Base-by-base conservation (phyloP, 768 basidiomycete species). In the Lentinula aciculospora region DNA sequence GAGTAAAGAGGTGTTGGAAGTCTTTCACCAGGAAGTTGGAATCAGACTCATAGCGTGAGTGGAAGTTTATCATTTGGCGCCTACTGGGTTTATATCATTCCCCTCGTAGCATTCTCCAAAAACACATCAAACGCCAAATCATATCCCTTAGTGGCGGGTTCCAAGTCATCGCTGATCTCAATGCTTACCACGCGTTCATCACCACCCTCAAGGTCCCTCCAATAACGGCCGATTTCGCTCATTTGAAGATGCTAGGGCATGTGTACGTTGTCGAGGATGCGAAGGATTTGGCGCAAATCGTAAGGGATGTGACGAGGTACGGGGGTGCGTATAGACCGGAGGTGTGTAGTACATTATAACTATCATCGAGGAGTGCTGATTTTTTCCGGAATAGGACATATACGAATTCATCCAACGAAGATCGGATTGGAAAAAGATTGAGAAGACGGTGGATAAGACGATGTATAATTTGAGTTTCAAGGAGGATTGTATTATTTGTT, bases 401-500 rank as follows among this genome's bases (percentile, higher is more conserved):
- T 98, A 98, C 68, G 96, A 98, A 70, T 96, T 98, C 65, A 91
- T 98, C 65, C 92, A 94, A 67, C 78, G 95, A 21, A 81, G 95
- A 32, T 89, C 92, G 6, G 96, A 99, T 69, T 98, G 96, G 96
- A 96, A 97, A 75, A 95, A 92, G 75, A 98, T 98, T 59, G 95
- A 98, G 70, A 96, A 93, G 72, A 86, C 83, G 27, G 97, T 98
- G 50, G 92, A 94, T 74, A 92, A 93, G 76, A 85, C 92, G 49
- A 94, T 94, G 92, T 94, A 94, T 72, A 93, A 89, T 70, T 71
- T 94, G 51, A 91, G 88, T 68, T 92, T 96, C 66, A 94, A 91
- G 66, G 94, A 97, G 68, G 94, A 97, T 67, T 97, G 94, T 76
- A 66, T 83, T 49, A 68, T 82, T 58, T 76, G 71, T 62, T 80